Evolutionary conservation across 306 rosid genomes (phyloP), one percentile per base, ranked within the genome.

Genomic region (Pachyrhizus erosus): DNA sequence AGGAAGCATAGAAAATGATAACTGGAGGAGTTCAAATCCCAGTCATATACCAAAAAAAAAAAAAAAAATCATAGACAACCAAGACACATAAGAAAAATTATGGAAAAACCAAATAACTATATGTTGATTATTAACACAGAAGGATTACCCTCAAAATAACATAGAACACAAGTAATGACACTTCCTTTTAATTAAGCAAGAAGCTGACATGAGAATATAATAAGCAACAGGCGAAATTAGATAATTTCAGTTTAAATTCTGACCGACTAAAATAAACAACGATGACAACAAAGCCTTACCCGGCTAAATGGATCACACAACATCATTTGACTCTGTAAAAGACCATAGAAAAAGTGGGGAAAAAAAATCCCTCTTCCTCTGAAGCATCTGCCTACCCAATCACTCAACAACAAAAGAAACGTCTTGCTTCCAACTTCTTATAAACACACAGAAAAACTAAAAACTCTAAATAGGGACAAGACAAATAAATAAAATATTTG

Each of bases 391-490:
- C 64, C 7, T 37, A 20, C 34, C 17, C 37, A 72, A 34, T 10
- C 65, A 49, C 45, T 74, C 75, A 37, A 67, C 80, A 72, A n/a
- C 45, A 78, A 65, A 78, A 76, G 54, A 42, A 75, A 42, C 66
- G 37, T 24, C 40, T 57, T 64, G 31, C 39, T 52, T 71, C 31
- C 54, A 65, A 57, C 52, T 43, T n/a, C 17, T 33, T 6, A 37
- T 10, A 48, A 82, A 76, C 43, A 55, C 31, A 68, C n/a, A 20
- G 15, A 62, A 54, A 77, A 42, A 31, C 45, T 1, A 9, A 15
- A 21, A 72, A 78, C 42, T 46, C 43, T 0, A 37, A 70, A 48
- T 0, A 73, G 14, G 9, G 31, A 46, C 26, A 37, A 55, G 21
- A 31, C 29, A 31, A 60, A 18, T 3, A 64, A 62, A 54, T 29